phyloP scores from a whole-genome alignment of 306 rosid genomes.

The Cercis canadensis region DNA sequence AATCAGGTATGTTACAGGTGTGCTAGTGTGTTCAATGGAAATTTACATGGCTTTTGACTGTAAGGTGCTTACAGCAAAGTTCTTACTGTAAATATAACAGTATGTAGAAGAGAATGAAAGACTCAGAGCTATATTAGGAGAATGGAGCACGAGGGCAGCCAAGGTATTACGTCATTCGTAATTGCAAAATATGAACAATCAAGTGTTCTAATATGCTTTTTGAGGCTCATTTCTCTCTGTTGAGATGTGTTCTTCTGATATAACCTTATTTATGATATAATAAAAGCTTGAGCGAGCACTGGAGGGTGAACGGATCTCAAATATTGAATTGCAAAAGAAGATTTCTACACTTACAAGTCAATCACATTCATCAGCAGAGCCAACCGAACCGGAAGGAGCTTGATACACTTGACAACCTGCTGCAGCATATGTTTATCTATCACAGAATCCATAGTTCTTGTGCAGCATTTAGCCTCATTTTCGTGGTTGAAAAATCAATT shows the following conservation, averaged over 20 bases:
- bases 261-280: slow-evolving; percentile 7
- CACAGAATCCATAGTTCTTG: slow-evolving; percentile 6
- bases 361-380: slow-evolving; percentile 31
- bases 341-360: slow-evolving; percentile 39
- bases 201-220: slow-evolving; percentile 3
- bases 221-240: slow-evolving; percentile 6
- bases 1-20: slow-evolving; percentile 63
- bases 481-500: not conserved
- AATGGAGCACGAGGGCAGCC: slow-evolving; percentile 98
- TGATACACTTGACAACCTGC: slow-evolving; percentile 22
- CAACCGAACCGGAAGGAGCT: slow-evolving; percentile 37
- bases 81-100: slow-evolving; percentile 43
- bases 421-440: slow-evolving; percentile 10
- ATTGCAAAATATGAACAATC: not conserved
- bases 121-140: slow-evolving; percentile 90
- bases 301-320: slow-evolving; percentile 52
- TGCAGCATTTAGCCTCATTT: not conserved
- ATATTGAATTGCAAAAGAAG: slow-evolving; percentile 52
- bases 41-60: slow-evolving; percentile 17
- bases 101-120: slow-evolving; percentile 99
- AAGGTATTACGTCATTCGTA: slow-evolving; percentile 60
- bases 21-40: not conserved
- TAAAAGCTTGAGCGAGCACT: slow-evolving; percentile 58
- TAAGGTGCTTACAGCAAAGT: slow-evolving; percentile 24
- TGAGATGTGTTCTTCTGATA: not conserved